A percentile compares a stretch with the other conserved stretches of the same genome.
phyloP scores from a whole-genome alignment of 73 alveolate genomes.

The Urostyla sp. region DNA sequence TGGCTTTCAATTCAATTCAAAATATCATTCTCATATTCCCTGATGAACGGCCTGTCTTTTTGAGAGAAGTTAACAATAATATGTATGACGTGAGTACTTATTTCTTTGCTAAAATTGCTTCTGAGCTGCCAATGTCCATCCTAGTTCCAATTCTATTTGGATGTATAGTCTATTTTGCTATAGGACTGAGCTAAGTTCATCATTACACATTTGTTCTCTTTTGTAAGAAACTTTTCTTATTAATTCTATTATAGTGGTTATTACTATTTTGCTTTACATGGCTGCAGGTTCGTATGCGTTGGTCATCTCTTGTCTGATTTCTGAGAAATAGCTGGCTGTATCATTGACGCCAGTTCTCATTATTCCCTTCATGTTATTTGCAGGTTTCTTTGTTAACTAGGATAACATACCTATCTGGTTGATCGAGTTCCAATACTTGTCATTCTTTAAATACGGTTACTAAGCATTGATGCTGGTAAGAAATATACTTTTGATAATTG shows the following conservation, averaged over 20 bases:
- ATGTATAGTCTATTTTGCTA: slow-evolving; percentile 47
- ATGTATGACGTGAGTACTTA: slow-evolving; percentile 71
- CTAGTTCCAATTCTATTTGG: slow-evolving; percentile 24
- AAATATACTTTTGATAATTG: not conserved
- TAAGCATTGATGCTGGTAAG: slow-evolving; percentile 57
- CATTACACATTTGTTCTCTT: slow-evolving; percentile 41
- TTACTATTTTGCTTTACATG: slow-evolving; percentile 9
- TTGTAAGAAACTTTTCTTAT: not conserved
- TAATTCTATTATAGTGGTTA: slow-evolving; percentile 3
- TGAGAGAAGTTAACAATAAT: slow-evolving; percentile 66
- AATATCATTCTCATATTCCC: slow-evolving; percentile 71
- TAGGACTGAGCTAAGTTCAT: slow-evolving; percentile 32
- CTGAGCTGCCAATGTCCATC: slow-evolving; percentile 67
- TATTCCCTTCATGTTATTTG: slow-evolving; percentile 67
- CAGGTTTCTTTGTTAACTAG: slow-evolving; percentile 70
- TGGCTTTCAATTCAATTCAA: slow-evolving; percentile 57
- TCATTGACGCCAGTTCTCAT: slow-evolving; percentile 53
- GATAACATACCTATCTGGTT: slow-evolving; percentile 62
- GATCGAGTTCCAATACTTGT: slow-evolving; percentile 57
- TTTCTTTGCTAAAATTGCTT: slow-evolving; percentile 67
- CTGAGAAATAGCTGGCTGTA: slow-evolving; percentile 47
- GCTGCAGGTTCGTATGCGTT: slow-evolving; percentile 37
- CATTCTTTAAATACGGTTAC: slow-evolving; percentile 71
- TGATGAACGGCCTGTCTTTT: slow-evolving; percentile 79
- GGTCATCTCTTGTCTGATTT: slow-evolving; percentile 12